phyloP scores from a whole-genome alignment of 78 protist genomes.

The Trichosphaerium sp. region DNA sequence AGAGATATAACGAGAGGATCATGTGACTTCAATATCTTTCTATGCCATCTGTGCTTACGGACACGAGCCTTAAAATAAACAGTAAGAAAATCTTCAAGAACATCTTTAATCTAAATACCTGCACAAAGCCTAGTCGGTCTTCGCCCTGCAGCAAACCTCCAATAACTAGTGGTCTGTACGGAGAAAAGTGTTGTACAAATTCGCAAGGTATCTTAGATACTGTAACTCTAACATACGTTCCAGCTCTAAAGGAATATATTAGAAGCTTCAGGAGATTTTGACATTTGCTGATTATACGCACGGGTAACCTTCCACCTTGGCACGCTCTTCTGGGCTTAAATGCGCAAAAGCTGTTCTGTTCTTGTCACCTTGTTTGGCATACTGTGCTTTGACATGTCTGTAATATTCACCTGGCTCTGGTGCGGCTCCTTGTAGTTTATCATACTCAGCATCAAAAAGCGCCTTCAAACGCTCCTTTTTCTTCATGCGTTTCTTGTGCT shows the following conservation, averaged over 20 bases:
- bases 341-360: too few species aligned
- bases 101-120: not conserved
- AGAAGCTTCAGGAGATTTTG: too few species aligned
- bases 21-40: constrained; percentile 77
- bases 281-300: constrained; percentile 35
- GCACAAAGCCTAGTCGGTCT: constrained; percentile 68
- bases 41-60: constrained; percentile 95
- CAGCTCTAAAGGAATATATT: too few species aligned
- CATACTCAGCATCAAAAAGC: constrained; percentile 36
- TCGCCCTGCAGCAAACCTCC: constrained; percentile 89
- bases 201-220: constrained; percentile 84
- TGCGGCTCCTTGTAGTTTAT: too few species aligned
- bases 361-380: not conserved
- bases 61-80: constrained; percentile 37
- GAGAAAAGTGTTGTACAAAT: constrained; percentile 74
- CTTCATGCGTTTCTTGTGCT: constrained; percentile 13
- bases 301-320: constrained; percentile 23
- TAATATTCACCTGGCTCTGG: not conserved
- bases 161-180: constrained; percentile 70
- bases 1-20: constrained; percentile 93
- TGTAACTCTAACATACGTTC: constrained; percentile 88
- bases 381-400: not conserved
- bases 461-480: constrained; percentile 14
- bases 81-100: not conserved
- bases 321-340: constrained; percentile 65